Base-by-base conservation (phyloP, 2,329 filamentous ascomycete species). In the Fusarium ramigenum region DNA sequence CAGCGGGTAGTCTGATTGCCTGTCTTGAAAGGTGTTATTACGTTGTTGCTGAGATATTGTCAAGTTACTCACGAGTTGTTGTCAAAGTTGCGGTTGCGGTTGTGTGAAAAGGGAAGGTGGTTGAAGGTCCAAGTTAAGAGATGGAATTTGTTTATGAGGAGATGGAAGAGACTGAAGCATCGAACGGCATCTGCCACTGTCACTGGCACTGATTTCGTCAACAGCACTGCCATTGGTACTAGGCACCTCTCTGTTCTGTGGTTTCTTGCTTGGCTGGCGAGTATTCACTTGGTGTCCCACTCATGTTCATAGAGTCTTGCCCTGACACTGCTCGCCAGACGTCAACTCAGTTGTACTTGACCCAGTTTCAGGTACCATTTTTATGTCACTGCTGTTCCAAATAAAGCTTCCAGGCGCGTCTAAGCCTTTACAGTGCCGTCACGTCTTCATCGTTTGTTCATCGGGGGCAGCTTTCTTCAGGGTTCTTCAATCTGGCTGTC, bases 171-270 rank as follows among this genome's bases (percentile, higher is more conserved):
- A 40, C 34, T 28, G 10, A 12, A n/a, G 10, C 10, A 18, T 28
- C 8, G 10, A 19, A 52, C 7, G 0, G n/a, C 7, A 16, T 36
- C 30, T 25, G 12, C n/a, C n/a, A 36, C n/a, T 25, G 18, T 15
- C 32, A 36, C 32, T 36, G n/a, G 49, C 14, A 16, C 19, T 19
- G 0, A 0, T 15, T 11, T 25, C 2, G 0, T 12, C 1, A 36
- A 8, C 9, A 21, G 0, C 18, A 15, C 6, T 14, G 15, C 30
- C 14, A 18, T 18, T 54, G 23, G 34, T 34, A 40, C 34, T 30
- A 23, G 34, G 23, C 15, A n/a, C 6, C 10, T n/a, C 15, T 28
- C 19, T 30, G 19, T 40, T 39, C 23, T n/a, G 15, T 9, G 18
- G 7, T 21, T 40, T 40, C 23, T 28, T 30, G 14, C 50, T 28